Evolutionary conservation across 2,329 filamentous ascomycete genomes (phyloP).

Genomic region (Fusarium virguliforme): DNA sequence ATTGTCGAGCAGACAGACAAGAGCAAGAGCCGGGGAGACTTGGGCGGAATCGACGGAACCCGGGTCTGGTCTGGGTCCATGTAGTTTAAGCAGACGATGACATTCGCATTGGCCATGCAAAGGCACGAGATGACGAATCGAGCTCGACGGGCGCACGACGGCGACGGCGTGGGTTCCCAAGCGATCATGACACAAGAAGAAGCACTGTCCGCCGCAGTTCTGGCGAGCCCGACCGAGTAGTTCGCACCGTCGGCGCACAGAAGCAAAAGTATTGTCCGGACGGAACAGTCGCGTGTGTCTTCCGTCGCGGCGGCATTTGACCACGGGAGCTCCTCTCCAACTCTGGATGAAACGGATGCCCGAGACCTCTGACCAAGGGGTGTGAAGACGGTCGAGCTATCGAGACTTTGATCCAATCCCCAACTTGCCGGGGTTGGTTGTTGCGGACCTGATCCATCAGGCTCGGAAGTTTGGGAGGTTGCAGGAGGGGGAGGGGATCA

Average conservation of each 20-base stretch:
- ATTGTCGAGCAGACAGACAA: slow-evolving; percentile 27
- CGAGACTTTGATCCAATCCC: slow-evolving; percentile 21
- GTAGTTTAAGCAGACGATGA: slow-evolving; percentile 36
- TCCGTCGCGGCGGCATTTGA: slow-evolving; percentile 30
- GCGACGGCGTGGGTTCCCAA: slow-evolving; percentile 28
- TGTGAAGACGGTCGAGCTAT: neutral
- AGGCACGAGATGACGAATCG: slow-evolving; percentile 31
- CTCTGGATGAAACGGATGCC: slow-evolving; percentile 41
- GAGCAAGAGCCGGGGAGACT: slow-evolving; percentile 22
- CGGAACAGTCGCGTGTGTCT: slow-evolving; percentile 33
- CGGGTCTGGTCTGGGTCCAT: slow-evolving; percentile 19
- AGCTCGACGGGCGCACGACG: slow-evolving; percentile 30
- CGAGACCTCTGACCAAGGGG: slow-evolving; percentile 35
- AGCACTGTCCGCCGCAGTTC: slow-evolving; percentile 9
- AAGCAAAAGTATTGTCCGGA: slow-evolving; percentile 30
- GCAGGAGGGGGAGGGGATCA: slow-evolving; percentile 41
- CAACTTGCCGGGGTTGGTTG: slow-evolving; percentile 20
- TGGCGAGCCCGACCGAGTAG: slow-evolving; percentile 7
- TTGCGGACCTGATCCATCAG: slow-evolving; percentile 31
- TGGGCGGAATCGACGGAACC: slow-evolving; percentile 38
- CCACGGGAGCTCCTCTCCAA: slow-evolving; percentile 23
- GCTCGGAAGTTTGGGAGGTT: slow-evolving; percentile 40
- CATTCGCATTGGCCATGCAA: slow-evolving; percentile 19
- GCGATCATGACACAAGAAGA: slow-evolving; percentile 6
- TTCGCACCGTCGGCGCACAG: slow-evolving; percentile 31